Evolutionary conservation across 805 yeast genomes (phyloP), one percentile per base, ranked within the genome.

Genomic region (Ogataea populi-albae): DNA sequence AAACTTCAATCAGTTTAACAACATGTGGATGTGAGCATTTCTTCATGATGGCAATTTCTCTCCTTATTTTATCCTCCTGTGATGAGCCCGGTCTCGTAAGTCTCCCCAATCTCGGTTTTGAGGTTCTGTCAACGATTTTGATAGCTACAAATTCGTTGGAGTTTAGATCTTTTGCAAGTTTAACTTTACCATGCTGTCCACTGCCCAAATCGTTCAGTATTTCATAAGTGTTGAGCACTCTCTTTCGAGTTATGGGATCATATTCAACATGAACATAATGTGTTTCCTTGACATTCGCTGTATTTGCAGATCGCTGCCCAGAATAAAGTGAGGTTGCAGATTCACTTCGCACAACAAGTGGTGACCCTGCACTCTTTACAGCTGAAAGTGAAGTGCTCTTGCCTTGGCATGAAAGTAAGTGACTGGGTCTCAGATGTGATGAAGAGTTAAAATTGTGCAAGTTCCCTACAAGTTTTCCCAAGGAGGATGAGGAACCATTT

Each of bases 181-280:
- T 93, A 27, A 93, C 98, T 59, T 87, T 91, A n/a, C 98, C 98
- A 62, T 91, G 98, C 59, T 89, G 96, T n/a, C 98, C 98, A 23
- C 85, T 71, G 8, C 98, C 98, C 19, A 93, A 69, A 62, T 89
- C 97, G 17, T 74, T 70, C 20, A 88, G 62, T 23, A 93, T 85
- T 60, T 93, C 98, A 57, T 89, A 93, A 0, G 94, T 79, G 62
- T 93, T 93, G 43, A 93, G 69, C 23, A 82, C 78, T 55, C 89
- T 85, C 33, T 93, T 75, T 43, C 82, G 79, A 1, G 82, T 78
- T 4, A 83, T 73, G 0, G 98, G 97, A 59, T 93, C 96, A 62
- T 86, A 88, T 49, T 89, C 95, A 24, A 91, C 72, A 23, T 72
- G 75, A 11, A 93, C 86, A 40, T 75, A 74, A 40, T 75, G 79